Conservation (phyloP, 2,329 filamentous ascomycete genomes). For the Ophiostoma fasciatum region DNA sequence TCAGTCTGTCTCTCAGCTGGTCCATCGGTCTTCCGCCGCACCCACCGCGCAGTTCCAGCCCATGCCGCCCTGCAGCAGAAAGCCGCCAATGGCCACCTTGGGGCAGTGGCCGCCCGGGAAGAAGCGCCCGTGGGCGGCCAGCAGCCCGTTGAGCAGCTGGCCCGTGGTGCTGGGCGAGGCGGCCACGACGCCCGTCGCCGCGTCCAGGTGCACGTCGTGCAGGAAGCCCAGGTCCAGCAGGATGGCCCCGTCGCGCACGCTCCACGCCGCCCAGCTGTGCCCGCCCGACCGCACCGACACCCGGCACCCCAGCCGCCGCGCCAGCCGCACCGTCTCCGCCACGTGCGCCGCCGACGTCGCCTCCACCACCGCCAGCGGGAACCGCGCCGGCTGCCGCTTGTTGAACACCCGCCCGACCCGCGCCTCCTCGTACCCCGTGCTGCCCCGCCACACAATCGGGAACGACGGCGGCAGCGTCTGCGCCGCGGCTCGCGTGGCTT, state of each 20-base stretch:
- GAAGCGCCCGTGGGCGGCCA: constrained; percentile 25
- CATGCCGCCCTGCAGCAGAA: constrained; percentile 41
- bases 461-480: constrained; percentile 6
- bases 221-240: constrained; percentile 21
- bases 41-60: constrained; percentile 36
- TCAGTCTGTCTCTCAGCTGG: constrained; percentile 10
- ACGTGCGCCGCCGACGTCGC: constrained; percentile 22
- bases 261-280: constrained; percentile 32
- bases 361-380: constrained; percentile 26
- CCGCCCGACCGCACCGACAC: constrained; percentile 31
- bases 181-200: constrained; percentile 20
- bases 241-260: constrained; percentile 28
- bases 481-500: too few species aligned
- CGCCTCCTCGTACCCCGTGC: constrained; percentile 6
- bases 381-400: constrained; percentile 20
- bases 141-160: constrained; percentile 23
- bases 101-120: constrained; percentile 41
- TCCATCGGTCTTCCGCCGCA: neutral
- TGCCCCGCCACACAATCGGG: constrained; percentile 7
- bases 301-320: constrained; percentile 18
- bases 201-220: constrained; percentile 22
- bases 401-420: constrained; percentile 28
- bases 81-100: constrained; percentile 41
- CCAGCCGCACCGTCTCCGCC: constrained; percentile 22
- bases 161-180: constrained; percentile 33